Conservation (phyloP, 441 rosid species). For the Biscutella laevigata region DNA sequence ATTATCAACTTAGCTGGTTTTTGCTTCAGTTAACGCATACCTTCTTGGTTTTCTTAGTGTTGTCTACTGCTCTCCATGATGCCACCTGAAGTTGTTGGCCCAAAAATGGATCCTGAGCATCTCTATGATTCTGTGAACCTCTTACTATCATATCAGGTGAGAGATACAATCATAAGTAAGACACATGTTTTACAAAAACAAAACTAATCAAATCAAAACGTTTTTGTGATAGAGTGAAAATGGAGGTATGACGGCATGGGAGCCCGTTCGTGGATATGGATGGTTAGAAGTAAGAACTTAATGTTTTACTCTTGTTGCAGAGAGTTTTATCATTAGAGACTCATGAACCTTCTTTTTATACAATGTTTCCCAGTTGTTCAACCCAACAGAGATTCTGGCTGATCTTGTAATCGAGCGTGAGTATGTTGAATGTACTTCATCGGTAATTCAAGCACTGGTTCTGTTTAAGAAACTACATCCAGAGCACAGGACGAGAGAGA, state of each 20-base stretch:
- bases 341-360: neutral
- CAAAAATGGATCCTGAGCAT: constrained; percentile 44
- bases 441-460: constrained; percentile 44
- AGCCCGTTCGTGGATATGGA: constrained; percentile 52
- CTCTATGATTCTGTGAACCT: constrained; percentile 49
- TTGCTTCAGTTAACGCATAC: no score
- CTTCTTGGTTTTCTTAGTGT: constrained; percentile 33
- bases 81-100: constrained; percentile 59
- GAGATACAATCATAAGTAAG: neutral
- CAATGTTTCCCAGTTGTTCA: constrained; percentile 35
- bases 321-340: neutral
- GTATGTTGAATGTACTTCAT: constrained; percentile 61
- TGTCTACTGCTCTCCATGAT: constrained; percentile 56
- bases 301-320: neutral
- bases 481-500: constrained; percentile 50
- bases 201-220: neutral
- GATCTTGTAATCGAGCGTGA: constrained; percentile 64
- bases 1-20: no score
- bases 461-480: constrained; percentile 49
- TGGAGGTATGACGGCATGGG: constrained; percentile 73
- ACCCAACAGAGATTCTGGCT: constrained; percentile 62
- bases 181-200: neutral
- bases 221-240: constrained; percentile 43
- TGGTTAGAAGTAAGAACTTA: constrained; percentile 58
- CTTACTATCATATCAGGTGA: constrained; percentile 50